Conservation (phyloP, 345 rosid species). For the Microthlaspi erraticum region DNA sequence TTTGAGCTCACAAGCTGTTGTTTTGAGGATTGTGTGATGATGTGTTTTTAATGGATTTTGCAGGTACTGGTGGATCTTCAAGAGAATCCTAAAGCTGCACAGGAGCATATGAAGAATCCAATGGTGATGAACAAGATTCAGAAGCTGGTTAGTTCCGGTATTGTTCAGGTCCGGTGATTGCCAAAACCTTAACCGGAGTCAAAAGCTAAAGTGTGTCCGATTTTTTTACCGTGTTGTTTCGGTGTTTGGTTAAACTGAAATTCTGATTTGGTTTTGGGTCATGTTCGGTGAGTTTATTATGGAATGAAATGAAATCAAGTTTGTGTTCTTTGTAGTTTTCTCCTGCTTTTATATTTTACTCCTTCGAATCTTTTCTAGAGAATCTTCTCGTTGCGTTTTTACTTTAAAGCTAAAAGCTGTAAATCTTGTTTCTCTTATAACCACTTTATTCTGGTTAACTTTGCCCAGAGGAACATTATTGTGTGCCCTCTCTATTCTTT, state of each 20-base stretch:
- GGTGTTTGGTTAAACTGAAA: conserved; percentile 10
- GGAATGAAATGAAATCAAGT: not conserved
- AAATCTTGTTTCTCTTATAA: conserved; percentile 3
- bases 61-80: conserved; percentile 91
- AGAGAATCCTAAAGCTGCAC: conserved; percentile 94
- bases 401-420: conserved; percentile 21
- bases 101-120: conserved; percentile 89
- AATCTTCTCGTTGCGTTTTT: not conserved
- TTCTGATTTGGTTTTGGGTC: conserved; percentile 11
- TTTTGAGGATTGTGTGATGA: conserved; percentile 10
- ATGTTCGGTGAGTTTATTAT: conserved; percentile 9
- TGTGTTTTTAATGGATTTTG: not conserved
- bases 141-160: conserved; percentile 87
- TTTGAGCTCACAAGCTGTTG: not conserved
- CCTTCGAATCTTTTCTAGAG: not conserved
- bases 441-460: not conserved
- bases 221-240: not conserved
- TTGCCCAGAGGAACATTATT: not conserved
- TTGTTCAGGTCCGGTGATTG: conserved; percentile 66
- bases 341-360: not conserved
- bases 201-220: not conserved
- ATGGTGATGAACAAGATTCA: conserved; percentile 95
- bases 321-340: not conserved
- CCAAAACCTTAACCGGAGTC: not conserved
- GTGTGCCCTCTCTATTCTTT: not conserved